phyloP scores from a whole-genome alignment of 148 eudicot genomes.

The Pouteria glomerata region DNA sequence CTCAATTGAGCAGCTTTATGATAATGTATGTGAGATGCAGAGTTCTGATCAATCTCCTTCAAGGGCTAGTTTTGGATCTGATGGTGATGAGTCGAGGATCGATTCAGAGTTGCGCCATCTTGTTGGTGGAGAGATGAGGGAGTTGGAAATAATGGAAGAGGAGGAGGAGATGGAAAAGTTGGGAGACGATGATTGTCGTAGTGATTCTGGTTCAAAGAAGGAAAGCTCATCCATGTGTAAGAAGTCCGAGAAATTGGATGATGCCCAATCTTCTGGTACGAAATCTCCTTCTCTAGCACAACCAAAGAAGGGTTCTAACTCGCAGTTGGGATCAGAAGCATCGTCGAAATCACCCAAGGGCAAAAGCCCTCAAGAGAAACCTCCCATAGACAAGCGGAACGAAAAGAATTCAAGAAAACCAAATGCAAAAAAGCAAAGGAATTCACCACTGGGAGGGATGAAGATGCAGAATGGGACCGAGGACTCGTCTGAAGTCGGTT shows the following conservation, averaged over 20 bases:
- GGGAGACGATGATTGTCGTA: slow-evolving; percentile 31
- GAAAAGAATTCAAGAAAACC: slow-evolving; percentile 29
- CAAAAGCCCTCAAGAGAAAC: slow-evolving; percentile 30
- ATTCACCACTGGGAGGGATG: slow-evolving; percentile 4
- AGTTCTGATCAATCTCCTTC: slow-evolving; percentile 98
- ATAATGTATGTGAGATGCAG: slow-evolving; percentile 97
- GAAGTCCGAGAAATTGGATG: slow-evolving; percentile 20
- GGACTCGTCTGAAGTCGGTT: slow-evolving; percentile 33
- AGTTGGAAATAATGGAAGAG: slow-evolving; percentile 84
- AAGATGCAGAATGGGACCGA: slow-evolving; percentile 9
- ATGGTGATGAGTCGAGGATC: slow-evolving; percentile 89
- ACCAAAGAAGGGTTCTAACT: slow-evolving; percentile 42
- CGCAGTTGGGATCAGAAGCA: slow-evolving; percentile 37
- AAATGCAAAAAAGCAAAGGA: slow-evolving; percentile 36
- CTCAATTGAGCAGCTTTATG: slow-evolving; percentile 89
- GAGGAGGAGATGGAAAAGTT: slow-evolving; percentile 52
- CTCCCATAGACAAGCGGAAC: slow-evolving; percentile 18
- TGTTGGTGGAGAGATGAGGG: slow-evolving; percentile 93
- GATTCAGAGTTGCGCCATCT: slow-evolving; percentile 93
- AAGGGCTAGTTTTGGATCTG: slow-evolving; percentile 75
- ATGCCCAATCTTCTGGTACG: slow-evolving; percentile 22
- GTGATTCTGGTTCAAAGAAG: slow-evolving; percentile 38
- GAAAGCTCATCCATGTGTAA: neutral
- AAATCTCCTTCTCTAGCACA: slow-evolving; percentile 23
- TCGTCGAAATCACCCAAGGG: slow-evolving; percentile 35